Conservation (phyloP, 257 asterid genomes). For the Solanum medicagineum region DNA sequence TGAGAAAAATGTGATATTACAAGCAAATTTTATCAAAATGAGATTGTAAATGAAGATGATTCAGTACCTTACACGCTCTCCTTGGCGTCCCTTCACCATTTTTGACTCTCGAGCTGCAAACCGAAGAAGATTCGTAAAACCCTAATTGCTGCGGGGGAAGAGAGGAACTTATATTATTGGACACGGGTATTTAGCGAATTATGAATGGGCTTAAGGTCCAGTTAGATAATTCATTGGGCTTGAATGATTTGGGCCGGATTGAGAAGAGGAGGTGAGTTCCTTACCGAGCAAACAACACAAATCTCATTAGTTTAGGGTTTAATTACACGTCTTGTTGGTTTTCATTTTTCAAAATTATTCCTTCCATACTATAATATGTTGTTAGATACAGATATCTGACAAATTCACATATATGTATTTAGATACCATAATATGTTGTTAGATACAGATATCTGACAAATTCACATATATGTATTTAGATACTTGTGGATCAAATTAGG, state of each 20-base stretch:
- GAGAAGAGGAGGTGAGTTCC: background rate
- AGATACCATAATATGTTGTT: too few species aligned
- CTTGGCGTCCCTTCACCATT: conserved; percentile 69
- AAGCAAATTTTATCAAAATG: background rate
- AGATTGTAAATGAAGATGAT: background rate
- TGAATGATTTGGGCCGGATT: background rate
- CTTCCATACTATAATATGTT: too few species aligned
- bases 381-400: too few species aligned
- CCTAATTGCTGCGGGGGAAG: background rate
- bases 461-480: too few species aligned
- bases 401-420: too few species aligned
- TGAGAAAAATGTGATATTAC: background rate
- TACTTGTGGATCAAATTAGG: too few species aligned
- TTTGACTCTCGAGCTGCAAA: background rate
- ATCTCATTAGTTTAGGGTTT: too few species aligned
- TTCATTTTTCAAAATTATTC: too few species aligned
- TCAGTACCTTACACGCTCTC: conserved; percentile 50
- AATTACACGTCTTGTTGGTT: too few species aligned
- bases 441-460: too few species aligned
- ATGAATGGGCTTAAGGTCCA: background rate
- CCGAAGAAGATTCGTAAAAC: background rate
- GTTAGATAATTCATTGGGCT: background rate
- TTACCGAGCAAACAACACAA: too few species aligned
- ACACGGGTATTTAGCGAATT: background rate
- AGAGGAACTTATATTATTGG: background rate